phyloP scores from a whole-genome alignment of 305 asterid genomes.

The Caryopteris hybrid region DNA sequence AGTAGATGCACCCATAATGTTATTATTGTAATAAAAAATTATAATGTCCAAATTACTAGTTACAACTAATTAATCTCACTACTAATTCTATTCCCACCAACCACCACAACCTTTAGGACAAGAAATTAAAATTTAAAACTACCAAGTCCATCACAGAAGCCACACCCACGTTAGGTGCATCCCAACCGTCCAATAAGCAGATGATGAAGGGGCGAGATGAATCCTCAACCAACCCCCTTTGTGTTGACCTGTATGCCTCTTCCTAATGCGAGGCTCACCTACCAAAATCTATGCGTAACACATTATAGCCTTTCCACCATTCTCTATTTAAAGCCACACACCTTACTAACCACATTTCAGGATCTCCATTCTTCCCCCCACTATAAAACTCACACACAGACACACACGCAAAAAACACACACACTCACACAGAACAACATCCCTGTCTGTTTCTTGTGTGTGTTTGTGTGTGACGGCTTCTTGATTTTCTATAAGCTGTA shows the following conservation, averaged over 20 bases:
- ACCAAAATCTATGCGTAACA: slow-evolving; percentile 24
- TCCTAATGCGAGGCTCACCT: slow-evolving; percentile 27
- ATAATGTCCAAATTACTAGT: not conserved
- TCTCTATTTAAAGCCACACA: slow-evolving; percentile 33
- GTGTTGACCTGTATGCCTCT: slow-evolving; percentile 18
- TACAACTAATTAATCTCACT: not conserved
- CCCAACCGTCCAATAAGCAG: not conserved
- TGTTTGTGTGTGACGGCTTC: not conserved
- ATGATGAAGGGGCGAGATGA: slow-evolving; percentile 20
- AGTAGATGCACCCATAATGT: too few relatives aligned
- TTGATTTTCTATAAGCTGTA: too few relatives aligned
- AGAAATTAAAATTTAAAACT: not conserved
- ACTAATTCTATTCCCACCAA: slow-evolving; percentile 27
- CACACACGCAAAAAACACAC: not conserved
- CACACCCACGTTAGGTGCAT: slow-evolving; percentile 9
- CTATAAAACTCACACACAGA: not conserved
- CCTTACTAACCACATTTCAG: slow-evolving; percentile 21
- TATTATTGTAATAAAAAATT: not conserved
- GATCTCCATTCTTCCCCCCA: too few relatives aligned
- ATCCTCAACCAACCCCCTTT: slow-evolving; percentile 48
- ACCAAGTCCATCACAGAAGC: not conserved
- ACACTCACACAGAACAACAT: too few relatives aligned
- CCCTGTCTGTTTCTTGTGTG: too few relatives aligned
- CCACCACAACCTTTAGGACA: slow-evolving; percentile 14
- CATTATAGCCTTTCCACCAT: not conserved